Evolutionary conservation across 2,329 filamentous ascomycete genomes (phyloP), one percentile per base, ranked within the genome.

Genomic region (Beauveria australis): DNA sequence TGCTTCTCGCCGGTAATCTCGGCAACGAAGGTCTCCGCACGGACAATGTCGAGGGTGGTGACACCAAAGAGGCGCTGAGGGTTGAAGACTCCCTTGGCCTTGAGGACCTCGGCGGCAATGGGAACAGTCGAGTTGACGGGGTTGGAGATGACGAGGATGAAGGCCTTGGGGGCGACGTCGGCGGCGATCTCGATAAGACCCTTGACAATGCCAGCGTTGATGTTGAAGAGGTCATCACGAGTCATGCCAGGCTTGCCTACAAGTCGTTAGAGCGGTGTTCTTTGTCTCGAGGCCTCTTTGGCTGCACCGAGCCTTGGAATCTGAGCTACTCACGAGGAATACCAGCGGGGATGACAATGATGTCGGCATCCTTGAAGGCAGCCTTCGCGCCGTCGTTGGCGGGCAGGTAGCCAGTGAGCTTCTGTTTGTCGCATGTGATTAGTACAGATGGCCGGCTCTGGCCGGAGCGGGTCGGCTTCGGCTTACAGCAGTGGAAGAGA

Each of bases 181-280:
- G 93, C 92, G 70, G 91, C 86, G 58, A 89, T 87, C 81, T 96
- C 89, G 69, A 95, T 88, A 67, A 99, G 84, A 69, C 91, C 92
- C 79, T 94, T 91, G 73, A 99, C 94, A 73, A 99, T 99, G 70
- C 92, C 91, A 63, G 94, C 94, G 76, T 99, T 99, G 83, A 97
- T 96, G 81, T 97, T 97, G 89, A 99, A 99, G 63, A 99, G 90
- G 74, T 97, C 94, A 72, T 99, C 94, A 80, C 94, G 92, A 77
- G 90, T 97, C 94, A 99, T 99, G 72, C 94, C 94, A 70, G 94
- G 94, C 85, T 97, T 97, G 79, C 93, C 93, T 97, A 66, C 62
- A 62, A 62, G 47, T 37, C 41, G 24, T 22, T 37, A 62, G 53
- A 22, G 22, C 10, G 22, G 28, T 16, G 3, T 19, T 28, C 18